Conservation (phyloP, 495 filamentous ascomycete genomes). For the Tuber magnatum region DNA sequence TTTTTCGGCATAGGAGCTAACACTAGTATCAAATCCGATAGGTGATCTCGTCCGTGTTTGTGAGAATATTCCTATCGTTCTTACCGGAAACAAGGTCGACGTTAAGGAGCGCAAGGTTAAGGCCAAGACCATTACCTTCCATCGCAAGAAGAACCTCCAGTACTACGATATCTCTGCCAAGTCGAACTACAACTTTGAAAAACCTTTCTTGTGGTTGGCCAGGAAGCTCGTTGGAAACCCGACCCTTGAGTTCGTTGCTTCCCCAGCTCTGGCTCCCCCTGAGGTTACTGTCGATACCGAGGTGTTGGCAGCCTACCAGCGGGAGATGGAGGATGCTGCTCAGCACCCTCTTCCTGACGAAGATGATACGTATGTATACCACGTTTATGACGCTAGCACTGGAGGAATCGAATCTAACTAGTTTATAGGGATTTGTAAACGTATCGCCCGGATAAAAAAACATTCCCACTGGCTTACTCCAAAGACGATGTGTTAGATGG, state of each 20-base stretch:
- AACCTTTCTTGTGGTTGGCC: slow-evolving; percentile 99
- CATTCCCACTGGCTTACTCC: slow-evolving; percentile 12
- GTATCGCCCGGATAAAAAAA: slow-evolving; percentile 8
- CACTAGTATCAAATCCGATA: slow-evolving; percentile 42
- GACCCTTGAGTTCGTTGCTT: slow-evolving; percentile 89
- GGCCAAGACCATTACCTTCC: slow-evolving; percentile 99
- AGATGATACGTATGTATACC: slow-evolving; percentile 59
- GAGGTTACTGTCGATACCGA: slow-evolving; percentile 78
- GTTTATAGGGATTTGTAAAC: slow-evolving; percentile 37
- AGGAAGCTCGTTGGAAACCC: slow-evolving; percentile 97
- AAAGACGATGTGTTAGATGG: slow-evolving; percentile 14
- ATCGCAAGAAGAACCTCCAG: slow-evolving; percentile 99
- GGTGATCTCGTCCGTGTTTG: slow-evolving; percentile 99
- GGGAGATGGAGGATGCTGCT: slow-evolving; percentile 81
- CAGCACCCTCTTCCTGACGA: slow-evolving; percentile 86
- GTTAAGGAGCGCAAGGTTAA: slow-evolving; percentile 99
- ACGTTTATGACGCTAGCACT: background rate
- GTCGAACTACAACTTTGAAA: slow-evolving; percentile 99
- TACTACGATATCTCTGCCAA: slow-evolving; percentile 99
- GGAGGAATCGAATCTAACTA: slow-evolving; percentile 13
- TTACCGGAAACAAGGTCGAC: slow-evolving; percentile 99
- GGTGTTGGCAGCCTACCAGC: slow-evolving; percentile 70
- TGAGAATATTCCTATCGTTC: slow-evolving; percentile 98
- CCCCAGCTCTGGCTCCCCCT: slow-evolving; percentile 85
- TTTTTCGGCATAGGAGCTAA: slow-evolving; percentile 21